A percentile compares a stretch with the other conserved stretches of the same genome.
Conservation (phyloP, 202 grass and related monocot species). For the Sporobolus alterniflorus region DNA sequence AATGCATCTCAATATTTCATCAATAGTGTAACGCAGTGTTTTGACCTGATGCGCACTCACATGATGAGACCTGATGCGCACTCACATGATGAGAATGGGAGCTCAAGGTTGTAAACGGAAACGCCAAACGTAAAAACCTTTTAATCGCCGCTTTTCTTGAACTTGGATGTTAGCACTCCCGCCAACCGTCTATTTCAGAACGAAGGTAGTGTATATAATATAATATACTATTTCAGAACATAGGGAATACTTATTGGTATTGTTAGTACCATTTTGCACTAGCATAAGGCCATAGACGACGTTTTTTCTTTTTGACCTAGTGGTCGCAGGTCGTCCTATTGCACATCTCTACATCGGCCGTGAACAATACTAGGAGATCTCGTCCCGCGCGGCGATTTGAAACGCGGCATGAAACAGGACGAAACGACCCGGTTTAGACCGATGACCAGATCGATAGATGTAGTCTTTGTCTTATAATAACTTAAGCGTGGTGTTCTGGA, state of each 20-base stretch:
- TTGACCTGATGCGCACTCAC: not conserved
- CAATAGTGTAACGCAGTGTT: not conserved
- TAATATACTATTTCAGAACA: not conserved
- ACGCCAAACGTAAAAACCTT: constrained; percentile 25
- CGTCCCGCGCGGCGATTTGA: not conserved
- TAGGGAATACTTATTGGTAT: not conserved
- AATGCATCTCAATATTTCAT: not conserved
- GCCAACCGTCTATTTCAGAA: not conserved
- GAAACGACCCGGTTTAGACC: not conserved
- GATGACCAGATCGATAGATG: not conserved
- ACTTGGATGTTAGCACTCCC: constrained; percentile 27
- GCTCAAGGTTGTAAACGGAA: constrained; percentile 11
- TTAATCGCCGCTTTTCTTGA: not conserved
- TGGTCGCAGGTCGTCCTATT: not conserved
- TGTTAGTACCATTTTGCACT: not conserved
- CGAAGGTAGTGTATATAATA: not conserved
- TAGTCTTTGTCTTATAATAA: too few relatives aligned
- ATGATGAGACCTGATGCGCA: too few relatives aligned
- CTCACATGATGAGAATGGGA: not conserved
- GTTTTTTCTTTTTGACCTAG: not conserved
- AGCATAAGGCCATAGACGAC: not conserved
- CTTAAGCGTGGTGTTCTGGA: not conserved
- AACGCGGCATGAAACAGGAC: not conserved
- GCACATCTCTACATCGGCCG: not conserved
- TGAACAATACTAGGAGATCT: not conserved